Base-by-base conservation (phyloP, 768 basidiomycete species). In the Kwoniella heveanensis region DNA sequence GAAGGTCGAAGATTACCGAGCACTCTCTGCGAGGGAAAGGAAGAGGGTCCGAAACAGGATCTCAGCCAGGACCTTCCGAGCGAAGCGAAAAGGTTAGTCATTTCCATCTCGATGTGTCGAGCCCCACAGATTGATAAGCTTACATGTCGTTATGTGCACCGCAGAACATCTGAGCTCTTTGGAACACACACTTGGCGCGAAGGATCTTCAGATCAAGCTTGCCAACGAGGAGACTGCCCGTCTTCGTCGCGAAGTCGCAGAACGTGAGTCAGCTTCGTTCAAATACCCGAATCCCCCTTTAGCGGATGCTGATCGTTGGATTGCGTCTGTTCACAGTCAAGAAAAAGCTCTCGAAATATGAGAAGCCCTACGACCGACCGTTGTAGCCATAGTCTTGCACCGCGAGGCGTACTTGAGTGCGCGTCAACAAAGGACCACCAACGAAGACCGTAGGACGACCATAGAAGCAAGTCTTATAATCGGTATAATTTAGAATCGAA, bases 41-140 rank as follows among this genome's bases (percentile, higher is more conserved):
- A 79, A 79, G 65, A 57, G 77, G 17, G 77, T 79, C 5, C 62
- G 78, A 46, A 79, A 79, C 52, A 70, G 77, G 58, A 78, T 79
- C 50, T 74, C 72, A 12, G 78, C 78, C 3, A 72, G 78, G 55
- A 79, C 78, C 12, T 78, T 78, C 65, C 55, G 78, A 46, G 78
- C 77, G 1, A 75, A 76, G 55, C 60, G 78, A 29, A 79, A 79
- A 59, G 76, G 78, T 77, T 39, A 68, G 78, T 32, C 32, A n/a
- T 21, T 17, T 30, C 32, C 30, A 3, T 56, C 25, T 52, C 8
- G n/a, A n/a, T n/a, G n/a, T n/a, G n/a, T n/a, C n/a, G n/a, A n/a
- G n/a, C n/a, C n/a, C n/a, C n/a, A n/a, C n/a, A n/a, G n/a, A n/a
- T 27, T n/a, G 30, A 19, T 52, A 19, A 26, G 21, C n/a, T n/a